Evolutionary conservation across 108 stramenopile genomes (phyloP).

Genomic region (Aurantiochytrium sp.): DNA sequence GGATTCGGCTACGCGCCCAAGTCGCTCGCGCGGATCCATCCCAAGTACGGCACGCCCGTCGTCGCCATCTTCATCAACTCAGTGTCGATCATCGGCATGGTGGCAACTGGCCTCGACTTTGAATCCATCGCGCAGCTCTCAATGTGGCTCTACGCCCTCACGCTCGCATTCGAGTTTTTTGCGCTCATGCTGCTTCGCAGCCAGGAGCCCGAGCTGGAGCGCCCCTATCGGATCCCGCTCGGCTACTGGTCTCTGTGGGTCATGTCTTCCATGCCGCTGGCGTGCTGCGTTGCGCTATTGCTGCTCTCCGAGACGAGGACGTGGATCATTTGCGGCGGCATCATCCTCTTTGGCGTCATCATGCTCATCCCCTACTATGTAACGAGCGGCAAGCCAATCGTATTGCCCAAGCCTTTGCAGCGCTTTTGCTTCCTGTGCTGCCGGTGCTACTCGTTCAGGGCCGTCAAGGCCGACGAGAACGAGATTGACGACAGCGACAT

Average conservation of each 20-base stretch:
- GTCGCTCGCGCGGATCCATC: neutral
- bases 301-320: neutral
- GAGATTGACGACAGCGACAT: neutral
- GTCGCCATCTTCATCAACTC: neutral
- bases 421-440: neutral
- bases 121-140: neutral
- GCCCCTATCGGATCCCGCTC: neutral
- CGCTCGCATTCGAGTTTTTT: slow-evolving; percentile 9
- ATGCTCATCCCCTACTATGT: slow-evolving; percentile 14
- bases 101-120: slow-evolving; percentile 1
- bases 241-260: neutral
- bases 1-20: slow-evolving; percentile 23
- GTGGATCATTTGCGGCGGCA: neutral
- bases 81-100: neutral
- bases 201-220: neutral
- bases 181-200: slow-evolving; percentile 1
- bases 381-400: neutral
- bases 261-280: neutral
- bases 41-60: neutral
- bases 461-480: neutral
- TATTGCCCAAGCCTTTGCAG: neutral
- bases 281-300: neutral
- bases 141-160: slow-evolving; percentile 17
- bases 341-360: neutral
- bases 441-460: neutral